Base-by-base conservation (phyloP, 768 basidiomycete species). In the Boletus huronensis region DNA sequence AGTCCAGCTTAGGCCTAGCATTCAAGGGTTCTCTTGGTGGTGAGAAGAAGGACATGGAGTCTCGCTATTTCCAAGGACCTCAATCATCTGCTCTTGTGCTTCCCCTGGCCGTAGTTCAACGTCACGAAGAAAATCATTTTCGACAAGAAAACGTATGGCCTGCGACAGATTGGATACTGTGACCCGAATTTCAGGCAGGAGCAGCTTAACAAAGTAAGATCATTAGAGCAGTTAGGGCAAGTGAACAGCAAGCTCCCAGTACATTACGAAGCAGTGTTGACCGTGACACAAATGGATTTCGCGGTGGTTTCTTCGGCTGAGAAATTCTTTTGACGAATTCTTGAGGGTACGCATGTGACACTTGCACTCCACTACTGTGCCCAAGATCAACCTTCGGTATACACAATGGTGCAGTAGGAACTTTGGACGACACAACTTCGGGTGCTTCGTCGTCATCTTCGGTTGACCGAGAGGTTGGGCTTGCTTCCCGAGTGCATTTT, bases 91-190 rank as follows among this genome's bases (percentile, higher is more conserved):
- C 38, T 80, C 72, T 42, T 81, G 75, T 4, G 87, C 87, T 68
- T 93, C 83, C 0, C 95, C 95, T 16, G 90, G 87, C 42, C 77
- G 80, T 26, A 88, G 70, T 69, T 97, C 95, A 2, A 96, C 91
- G 29, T 81, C 81, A 42, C 78, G 75, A 34, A 98, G 72, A 71
- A 95, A 93, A 64, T 93, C 85, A 59, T 98, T 97, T 57, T 90
- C 88, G 1, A 91, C 93, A 17, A 96, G 70, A 70, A 97, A 98
- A 29, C 81, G 84, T 58, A 97, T 90, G 5, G 90, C 92, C 69
- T 98, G 95, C 0, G 93, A 93, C 5, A 98, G 77, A 69, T 94
- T 94, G 2, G 93, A 95, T 5, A 94, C 80, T 0, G 94, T 95
- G 59, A 90, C 78, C 28, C 87, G 83, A 36, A 96, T 93, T 66